Conservation (phyloP, 257 asterid genomes). For the Solanum appendiculatum region DNA sequence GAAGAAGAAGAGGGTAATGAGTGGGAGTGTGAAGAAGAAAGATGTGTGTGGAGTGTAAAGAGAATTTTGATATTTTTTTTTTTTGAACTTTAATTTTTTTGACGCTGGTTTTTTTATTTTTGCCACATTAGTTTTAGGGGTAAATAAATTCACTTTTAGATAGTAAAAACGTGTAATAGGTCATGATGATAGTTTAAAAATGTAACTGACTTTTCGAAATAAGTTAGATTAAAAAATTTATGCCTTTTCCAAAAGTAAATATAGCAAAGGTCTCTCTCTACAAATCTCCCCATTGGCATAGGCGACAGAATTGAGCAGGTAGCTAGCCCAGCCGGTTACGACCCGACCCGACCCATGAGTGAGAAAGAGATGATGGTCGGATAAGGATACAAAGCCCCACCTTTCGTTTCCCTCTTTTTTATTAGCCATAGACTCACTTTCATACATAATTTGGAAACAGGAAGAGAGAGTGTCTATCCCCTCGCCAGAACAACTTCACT, state of each 20-base stretch:
- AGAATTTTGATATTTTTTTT: no score
- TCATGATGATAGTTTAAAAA: no score
- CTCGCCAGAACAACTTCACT: neutral
- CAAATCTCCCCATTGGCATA: neutral
- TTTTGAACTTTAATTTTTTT: no score
- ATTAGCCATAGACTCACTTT: neutral
- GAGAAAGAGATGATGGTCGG: constrained; percentile 17
- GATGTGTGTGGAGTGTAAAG: no score
- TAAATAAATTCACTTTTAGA: no score
- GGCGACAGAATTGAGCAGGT: neutral
- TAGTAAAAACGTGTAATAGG: no score
- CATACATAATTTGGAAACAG: neutral
- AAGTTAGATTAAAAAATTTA: no score
- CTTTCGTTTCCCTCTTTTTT: constrained; percentile 23
- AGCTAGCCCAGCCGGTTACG: neutral
- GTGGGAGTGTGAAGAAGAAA: no score
- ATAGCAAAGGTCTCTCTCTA: neutral
- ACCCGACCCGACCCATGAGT: neutral
- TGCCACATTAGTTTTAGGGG: no score
- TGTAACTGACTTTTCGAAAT: no score
- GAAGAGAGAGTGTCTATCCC: neutral
- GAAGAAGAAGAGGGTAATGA: no score
- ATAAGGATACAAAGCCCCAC: constrained; percentile 41
- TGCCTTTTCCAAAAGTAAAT: neutral
- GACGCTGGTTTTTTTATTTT: no score